Conservation (phyloP, 768 basidiomycete genomes). For the Neoboletus subvelutipes region DNA sequence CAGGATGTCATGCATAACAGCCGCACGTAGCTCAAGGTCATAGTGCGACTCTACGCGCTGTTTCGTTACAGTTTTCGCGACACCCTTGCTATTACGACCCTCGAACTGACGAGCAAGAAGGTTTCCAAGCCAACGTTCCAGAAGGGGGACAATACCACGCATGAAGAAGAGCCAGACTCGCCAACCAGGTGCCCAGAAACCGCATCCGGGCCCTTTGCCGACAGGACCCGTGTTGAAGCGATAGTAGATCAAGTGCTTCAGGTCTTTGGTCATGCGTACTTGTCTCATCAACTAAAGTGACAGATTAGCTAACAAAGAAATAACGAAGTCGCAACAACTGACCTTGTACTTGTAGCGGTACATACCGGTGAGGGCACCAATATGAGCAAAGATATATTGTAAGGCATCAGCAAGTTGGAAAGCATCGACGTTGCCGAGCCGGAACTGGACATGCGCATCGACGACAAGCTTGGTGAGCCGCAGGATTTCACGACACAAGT, state of each 20-base stretch:
- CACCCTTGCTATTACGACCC: slow-evolving; percentile 93
- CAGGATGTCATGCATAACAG: slow-evolving; percentile 99
- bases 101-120: slow-evolving; percentile 98
- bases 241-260: slow-evolving; percentile 98
- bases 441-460: slow-evolving; percentile 98
- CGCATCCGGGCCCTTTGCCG: slow-evolving; percentile 97
- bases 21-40: slow-evolving; percentile 94
- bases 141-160: slow-evolving; percentile 95
- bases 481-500: slow-evolving; percentile 95
- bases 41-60: slow-evolving; percentile 99
- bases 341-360: slow-evolving; percentile 99
- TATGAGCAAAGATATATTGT: slow-evolving; percentile 96
- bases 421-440: slow-evolving; percentile 96
- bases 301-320: slow-evolving; percentile 5
- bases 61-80: slow-evolving; percentile 98
- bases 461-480: slow-evolving; percentile 98
- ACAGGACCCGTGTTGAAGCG: slow-evolving; percentile 99
- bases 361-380: slow-evolving; percentile 98
- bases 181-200: slow-evolving; percentile 99
- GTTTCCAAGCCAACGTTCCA: slow-evolving; percentile 98
- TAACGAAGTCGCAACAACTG: slow-evolving; percentile 15
- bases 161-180: slow-evolving; percentile 99
- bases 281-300: slow-evolving; percentile 85
- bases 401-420: slow-evolving; percentile 99
- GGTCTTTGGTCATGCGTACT: slow-evolving; percentile 98